Evolutionary conservation across 257 asterid genomes (phyloP).

Genomic region (Solanum sejunctum): DNA sequence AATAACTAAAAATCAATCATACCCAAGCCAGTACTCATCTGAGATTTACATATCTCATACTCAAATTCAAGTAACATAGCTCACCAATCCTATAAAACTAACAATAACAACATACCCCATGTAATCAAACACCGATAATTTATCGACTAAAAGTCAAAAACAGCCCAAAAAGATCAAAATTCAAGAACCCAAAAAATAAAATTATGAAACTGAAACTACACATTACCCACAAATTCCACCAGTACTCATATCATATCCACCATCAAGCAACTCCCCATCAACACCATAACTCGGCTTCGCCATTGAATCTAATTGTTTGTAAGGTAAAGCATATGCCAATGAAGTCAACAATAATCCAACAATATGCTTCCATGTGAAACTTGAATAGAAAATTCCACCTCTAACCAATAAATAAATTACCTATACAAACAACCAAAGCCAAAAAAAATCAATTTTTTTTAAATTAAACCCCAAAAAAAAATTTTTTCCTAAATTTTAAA

Average conservation of each 20-base stretch:
- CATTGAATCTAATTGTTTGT: conserved; percentile 77
- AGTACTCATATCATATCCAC: conserved; percentile 91
- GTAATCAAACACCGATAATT: neutral
- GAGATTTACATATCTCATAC: neutral
- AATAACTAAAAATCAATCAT: neutral
- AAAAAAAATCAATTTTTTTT: neutral
- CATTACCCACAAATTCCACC: conserved; percentile 88
- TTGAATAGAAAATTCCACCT: conserved; percentile 66
- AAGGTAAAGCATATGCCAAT: conserved; percentile 62
- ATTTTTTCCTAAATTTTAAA: neutral
- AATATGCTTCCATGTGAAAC: conserved; percentile 82
- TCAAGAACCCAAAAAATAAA: neutral
- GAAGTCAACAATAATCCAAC: conserved; percentile 60
- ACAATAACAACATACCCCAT: neutral
- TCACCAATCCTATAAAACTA: neutral
- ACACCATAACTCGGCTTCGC: conserved; percentile 55
- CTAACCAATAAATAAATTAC: conserved; percentile 54
- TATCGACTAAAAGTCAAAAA: neutral
- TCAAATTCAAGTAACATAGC: neutral
- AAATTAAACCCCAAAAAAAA: neutral
- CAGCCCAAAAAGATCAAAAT: neutral
- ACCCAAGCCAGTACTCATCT: neutral
- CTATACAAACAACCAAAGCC: conserved; percentile 16
- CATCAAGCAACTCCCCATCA: conserved; percentile 76
- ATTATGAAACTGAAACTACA: neutral